phyloP scores from a whole-genome alignment of 2,329 filamentous ascomycete species.

The Aureobasidium pullulans region DNA sequence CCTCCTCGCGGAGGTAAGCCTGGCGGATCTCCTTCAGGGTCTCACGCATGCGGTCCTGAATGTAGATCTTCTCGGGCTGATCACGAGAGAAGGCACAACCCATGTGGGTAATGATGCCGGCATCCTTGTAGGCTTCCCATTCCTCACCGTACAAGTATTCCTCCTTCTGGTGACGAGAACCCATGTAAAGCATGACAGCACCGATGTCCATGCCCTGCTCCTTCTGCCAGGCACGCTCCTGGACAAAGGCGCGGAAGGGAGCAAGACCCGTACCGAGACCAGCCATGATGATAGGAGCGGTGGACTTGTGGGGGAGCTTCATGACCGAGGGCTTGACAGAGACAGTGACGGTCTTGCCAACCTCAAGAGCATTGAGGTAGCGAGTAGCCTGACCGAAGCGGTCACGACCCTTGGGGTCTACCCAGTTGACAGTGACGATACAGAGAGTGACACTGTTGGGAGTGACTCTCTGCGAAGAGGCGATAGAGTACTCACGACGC shows the following conservation, averaged over 20 bases:
- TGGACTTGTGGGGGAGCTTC: conserved; percentile 86
- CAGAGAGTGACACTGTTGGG: conserved; percentile 86
- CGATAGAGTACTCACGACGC: conserved; percentile 97
- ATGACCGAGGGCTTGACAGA: conserved; percentile 98
- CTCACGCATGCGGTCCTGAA: conserved; percentile 95
- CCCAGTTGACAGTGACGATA: conserved; percentile 96
- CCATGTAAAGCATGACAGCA: conserved; percentile 89
- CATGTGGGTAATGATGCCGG: conserved; percentile 88
- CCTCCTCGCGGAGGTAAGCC: conserved; percentile 80
- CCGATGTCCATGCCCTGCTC: conserved; percentile 95
- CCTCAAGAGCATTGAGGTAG: conserved; percentile 69
- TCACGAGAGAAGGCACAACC: conserved; percentile 93
- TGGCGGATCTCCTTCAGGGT: conserved; percentile 72
- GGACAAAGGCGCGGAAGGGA: conserved; percentile 97
- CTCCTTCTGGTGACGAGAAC: conserved; percentile 92
- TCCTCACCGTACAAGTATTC: conserved; percentile 99
- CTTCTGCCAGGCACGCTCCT: conserved; percentile 97
- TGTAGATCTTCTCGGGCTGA: conserved; percentile 98
- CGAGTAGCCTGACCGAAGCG: conserved; percentile 90
- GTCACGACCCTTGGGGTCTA: conserved; percentile 76
- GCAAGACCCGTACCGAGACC: conserved; percentile 96
- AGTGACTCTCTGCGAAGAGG: conserved; percentile 90
- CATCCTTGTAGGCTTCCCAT: conserved; percentile 96
- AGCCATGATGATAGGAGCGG: conserved; percentile 95
- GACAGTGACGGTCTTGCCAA: conserved; percentile 75